phyloP scores from a whole-genome alignment of 1,284 basidiomycete species.

The Trametes versicolor region DNA sequence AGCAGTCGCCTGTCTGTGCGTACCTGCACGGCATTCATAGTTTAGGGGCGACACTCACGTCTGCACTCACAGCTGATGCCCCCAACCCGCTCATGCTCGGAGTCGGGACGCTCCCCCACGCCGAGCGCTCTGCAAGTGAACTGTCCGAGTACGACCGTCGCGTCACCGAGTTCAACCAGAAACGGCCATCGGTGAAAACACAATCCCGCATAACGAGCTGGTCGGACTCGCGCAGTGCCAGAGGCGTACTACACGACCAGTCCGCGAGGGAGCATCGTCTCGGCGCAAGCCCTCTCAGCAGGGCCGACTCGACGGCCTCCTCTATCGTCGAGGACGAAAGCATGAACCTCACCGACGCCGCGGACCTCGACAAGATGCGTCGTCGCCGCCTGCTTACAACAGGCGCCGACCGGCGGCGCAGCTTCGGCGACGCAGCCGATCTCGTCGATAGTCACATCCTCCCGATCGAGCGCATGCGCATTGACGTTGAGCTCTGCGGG shows the following conservation, averaged over 20 bases:
- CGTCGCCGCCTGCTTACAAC: slow-evolving; percentile 29
- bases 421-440: slow-evolving; percentile 66
- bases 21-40: slow-evolving; percentile 25
- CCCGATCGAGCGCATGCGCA: slow-evolving; percentile 69
- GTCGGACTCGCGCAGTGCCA: slow-evolving; percentile 61
- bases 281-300: slow-evolving; percentile 25
- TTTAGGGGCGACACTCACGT: slow-evolving; percentile 16
- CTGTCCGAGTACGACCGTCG: slow-evolving; percentile 56
- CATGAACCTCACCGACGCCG: slow-evolving; percentile 27
- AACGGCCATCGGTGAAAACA: slow-evolving; percentile 46
- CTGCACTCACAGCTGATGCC: slow-evolving; percentile 44
- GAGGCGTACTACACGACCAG: slow-evolving; percentile 42
- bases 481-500: slow-evolving; percentile 81
- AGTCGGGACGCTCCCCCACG: slow-evolving; percentile 42
- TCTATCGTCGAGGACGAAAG: slow-evolving; percentile 29
- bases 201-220: slow-evolving; percentile 58
- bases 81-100: slow-evolving; percentile 55
- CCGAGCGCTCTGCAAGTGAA: slow-evolving; percentile 55
- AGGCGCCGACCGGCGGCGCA: slow-evolving; percentile 55
- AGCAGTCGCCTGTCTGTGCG: slow-evolving; percentile 74
- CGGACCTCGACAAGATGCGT: slow-evolving; percentile 27
- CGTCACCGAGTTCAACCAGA: slow-evolving; percentile 56
- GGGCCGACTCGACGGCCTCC: slow-evolving; percentile 20
- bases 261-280: slow-evolving; percentile 24
- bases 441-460: slow-evolving; percentile 57